Evolutionary conservation across 2,329 filamentous ascomycete species (phyloP).

Genomic region (Knoxdaviesia capensis): DNA sequence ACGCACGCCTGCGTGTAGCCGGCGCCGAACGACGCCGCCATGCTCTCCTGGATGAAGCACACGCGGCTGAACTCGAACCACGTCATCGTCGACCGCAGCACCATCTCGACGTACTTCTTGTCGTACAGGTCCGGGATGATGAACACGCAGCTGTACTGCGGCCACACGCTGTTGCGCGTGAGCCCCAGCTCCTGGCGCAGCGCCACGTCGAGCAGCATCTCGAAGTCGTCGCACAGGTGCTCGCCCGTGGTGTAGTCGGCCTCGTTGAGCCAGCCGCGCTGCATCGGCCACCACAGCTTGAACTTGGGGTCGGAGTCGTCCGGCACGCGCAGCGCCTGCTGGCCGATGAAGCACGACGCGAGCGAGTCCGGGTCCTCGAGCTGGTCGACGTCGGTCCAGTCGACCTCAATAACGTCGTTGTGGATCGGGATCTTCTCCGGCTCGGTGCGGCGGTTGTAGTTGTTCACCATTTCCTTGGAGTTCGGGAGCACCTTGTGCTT

Average conservation of each 20-base stretch:
- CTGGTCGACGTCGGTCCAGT: constrained; percentile 72
- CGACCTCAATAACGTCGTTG: constrained; percentile 82
- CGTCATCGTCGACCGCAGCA: constrained; percentile 67
- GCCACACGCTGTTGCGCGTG: constrained; percentile 59
- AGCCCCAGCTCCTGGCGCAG: constrained; percentile 71
- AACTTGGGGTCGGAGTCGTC: constrained; percentile 80
- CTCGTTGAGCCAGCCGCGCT: constrained; percentile 75
- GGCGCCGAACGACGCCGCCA: constrained; percentile 85
- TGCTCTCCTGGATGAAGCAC: constrained; percentile 89
- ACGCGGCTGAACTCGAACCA: constrained; percentile 81
- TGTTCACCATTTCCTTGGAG: constrained; percentile 85
- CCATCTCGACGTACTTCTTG: constrained; percentile 70
- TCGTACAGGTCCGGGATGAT: constrained; percentile 95
- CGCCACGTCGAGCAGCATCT: constrained; percentile 68
- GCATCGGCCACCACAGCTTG: constrained; percentile 82
- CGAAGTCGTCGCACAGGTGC: constrained; percentile 69
- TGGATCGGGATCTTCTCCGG: constrained; percentile 82
- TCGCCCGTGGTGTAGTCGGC: constrained; percentile 66
- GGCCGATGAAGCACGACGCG: constrained; percentile 54
- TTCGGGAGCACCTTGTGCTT: constrained; percentile 94
- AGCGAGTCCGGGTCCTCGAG: constrained; percentile 42
- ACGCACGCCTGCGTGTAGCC: constrained; percentile 89
- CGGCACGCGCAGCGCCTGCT: constrained; percentile 66
- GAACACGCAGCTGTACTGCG: constrained; percentile 88
- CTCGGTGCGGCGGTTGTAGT: constrained; percentile 72